Conservation (phyloP, 345 rosid genomes). For the rapeseed (Brassica napus) region Da-Ae NC_063448.1:24368001-24368500, state of each 20-base stretch:
- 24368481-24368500: no score
- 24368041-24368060: not conserved
- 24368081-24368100: conserved; percentile 88
- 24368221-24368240: conserved; percentile 58
- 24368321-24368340: conserved; percentile 70
- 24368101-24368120: conserved; percentile 81
- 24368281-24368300: conserved; percentile 62
- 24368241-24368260: conserved; percentile 56
- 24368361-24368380: conserved; percentile 76
- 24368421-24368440: not conserved
- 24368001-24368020: not conserved
- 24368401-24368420: conserved; percentile 17
- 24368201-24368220: conserved; percentile 63
- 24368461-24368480: no score
- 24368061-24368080: conserved; percentile 58
- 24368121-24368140: conserved; percentile 67
- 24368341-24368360: conserved; percentile 77
- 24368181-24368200: conserved; percentile 53
- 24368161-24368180: conserved; percentile 68
- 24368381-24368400: conserved; percentile 51
- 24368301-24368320: conserved; percentile 61
- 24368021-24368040: no score
- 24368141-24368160: conserved; percentile 87
- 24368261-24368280: conserved; percentile 75
- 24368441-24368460: no score